Percentiles rank a stretch among this genome's conserved stretches.
phyloP scores from a whole-genome alignment of 2,329 filamentous ascomycete species.

The Chaetothyriales sp. region DNA sequence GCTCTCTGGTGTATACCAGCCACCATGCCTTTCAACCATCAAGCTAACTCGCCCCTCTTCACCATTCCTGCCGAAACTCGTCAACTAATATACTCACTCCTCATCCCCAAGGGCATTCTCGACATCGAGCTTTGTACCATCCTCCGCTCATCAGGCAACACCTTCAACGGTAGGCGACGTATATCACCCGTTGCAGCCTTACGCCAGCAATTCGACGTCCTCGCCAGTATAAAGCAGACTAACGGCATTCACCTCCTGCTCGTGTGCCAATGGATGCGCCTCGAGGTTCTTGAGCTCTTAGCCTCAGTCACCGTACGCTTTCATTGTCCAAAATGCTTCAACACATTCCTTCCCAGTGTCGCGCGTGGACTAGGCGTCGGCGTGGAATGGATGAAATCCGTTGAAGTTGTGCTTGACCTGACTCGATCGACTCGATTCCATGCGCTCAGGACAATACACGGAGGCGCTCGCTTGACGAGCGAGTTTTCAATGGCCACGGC shows the following conservation, averaged over 20 bases:
- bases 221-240: slow-evolving; percentile 6
- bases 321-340: slow-evolving; percentile 9
- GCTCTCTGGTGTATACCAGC: neutral
- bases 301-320: slow-evolving; percentile 3
- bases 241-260: slow-evolving; percentile 9
- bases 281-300: slow-evolving; percentile 6
- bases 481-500: slow-evolving; percentile 3
- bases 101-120: slow-evolving; percentile 7
- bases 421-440: neutral
- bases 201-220: slow-evolving; percentile 2
- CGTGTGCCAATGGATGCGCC: slow-evolving; percentile 1
- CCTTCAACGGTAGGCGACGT: neutral
- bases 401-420: slow-evolving; percentile 6
- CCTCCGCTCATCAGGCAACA: neutral
- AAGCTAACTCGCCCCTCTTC: slow-evolving; percentile 7
- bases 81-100: slow-evolving; percentile 9
- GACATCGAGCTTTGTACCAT: slow-evolving; percentile 8
- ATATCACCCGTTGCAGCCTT: slow-evolving; percentile 3
- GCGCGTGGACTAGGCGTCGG: slow-evolving; percentile 11
- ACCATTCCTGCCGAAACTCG: slow-evolving; percentile 7
- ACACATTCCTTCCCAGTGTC: slow-evolving; percentile 6
- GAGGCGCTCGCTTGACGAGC: neutral
- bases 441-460: no score
- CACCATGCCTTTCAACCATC: slow-evolving; percentile 1
- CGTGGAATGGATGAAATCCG: slow-evolving; percentile 7